Base-by-base conservation (phyloP, 106 monocot species). In the Dioscorea dumetorum region DNA sequence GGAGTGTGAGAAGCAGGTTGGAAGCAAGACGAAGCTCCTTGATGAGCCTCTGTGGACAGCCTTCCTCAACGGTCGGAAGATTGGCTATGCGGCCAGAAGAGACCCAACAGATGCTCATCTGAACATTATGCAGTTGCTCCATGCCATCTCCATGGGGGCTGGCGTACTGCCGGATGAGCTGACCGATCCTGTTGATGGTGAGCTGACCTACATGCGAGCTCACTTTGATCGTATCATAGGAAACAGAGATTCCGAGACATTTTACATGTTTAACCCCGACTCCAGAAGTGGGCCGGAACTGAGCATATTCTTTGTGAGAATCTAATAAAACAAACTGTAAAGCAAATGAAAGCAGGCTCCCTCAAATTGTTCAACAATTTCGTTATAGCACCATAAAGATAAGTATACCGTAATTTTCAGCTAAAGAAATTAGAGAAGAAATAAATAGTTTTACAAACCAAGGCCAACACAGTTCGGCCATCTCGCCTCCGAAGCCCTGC, bases 391-490 rank as follows among this genome's bases (percentile, higher is more conserved):
- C 41, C 41, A 41, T 41, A 41, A 41, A 41, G 9, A 41, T 8
- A 41, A 41, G 41, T 10, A 41, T 6, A 41, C 0, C 10, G 41
- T 5, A 41, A 41, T 8, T 1, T 41, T 41, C 41, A 41, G 41
- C 41, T 41, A 41, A 41, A 33, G 4, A 15, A 6, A 53, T 2
- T 7, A 32, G 28, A 53, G 20, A n/a, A n/a, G n/a, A 52, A 12
- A 17, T n/a, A 9, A 24, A 12, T 14, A 16, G 5, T 23, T 9
- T 68, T 83, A 94, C 49, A 97, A 79, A 33, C 97, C 97, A 12
- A 97, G 97, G 70, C 97, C 97, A 14, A 97, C n/a, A n/a, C 97
- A 0, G 97, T 97, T 18, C 97, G 84, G 48, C 97, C 97, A 73
- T 97, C 97, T 73, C 97, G 82, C 48, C 97, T 68, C 60, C 92